These are phyloP conservation scores for Craterostigma plantagineum DNA, from an alignment of 257 asterid genomes.

Conservation along the genomic window DNA sequence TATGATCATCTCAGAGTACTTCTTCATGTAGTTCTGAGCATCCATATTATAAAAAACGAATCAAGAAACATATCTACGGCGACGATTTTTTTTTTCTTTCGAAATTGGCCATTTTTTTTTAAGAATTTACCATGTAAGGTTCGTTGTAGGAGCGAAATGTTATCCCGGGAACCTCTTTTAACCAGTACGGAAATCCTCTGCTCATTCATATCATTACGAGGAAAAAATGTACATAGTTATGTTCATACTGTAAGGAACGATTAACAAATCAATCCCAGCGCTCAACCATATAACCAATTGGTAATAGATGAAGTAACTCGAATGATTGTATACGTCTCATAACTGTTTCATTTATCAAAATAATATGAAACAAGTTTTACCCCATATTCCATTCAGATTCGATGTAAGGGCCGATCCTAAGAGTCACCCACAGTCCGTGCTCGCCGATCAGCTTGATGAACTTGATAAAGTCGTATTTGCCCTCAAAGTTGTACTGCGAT, in stretches of 20 bases:
- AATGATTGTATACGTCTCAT: background rate
- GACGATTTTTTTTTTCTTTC: background rate
- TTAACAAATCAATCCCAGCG: too few species aligned
- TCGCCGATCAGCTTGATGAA: constrained; percentile 48
- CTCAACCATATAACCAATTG: too few species aligned
- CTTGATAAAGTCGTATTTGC: constrained; percentile 46
- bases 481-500: constrained; percentile 48
- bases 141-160: constrained; percentile 73
- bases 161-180: constrained; percentile 50
- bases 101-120: background rate
- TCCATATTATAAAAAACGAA: background rate
- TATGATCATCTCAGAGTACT: constrained; percentile 37
- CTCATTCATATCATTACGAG: too few species aligned
- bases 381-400: constrained; percentile 96
- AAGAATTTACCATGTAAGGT: constrained; percentile 47
- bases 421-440: constrained; percentile 63
- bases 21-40: constrained; percentile 59
- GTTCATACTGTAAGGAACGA: too few species aligned
- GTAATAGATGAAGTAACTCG: too few species aligned
- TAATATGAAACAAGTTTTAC: too few species aligned
- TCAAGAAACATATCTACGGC: background rate
- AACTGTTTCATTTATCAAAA: background rate
- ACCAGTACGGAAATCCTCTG: constrained; percentile 94
- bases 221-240: too few species aligned
- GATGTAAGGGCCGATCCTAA: constrained; percentile 78